phyloP scores from a whole-genome alignment of 1,284 basidiomycete genomes.

The Ustilago curta region DNA sequence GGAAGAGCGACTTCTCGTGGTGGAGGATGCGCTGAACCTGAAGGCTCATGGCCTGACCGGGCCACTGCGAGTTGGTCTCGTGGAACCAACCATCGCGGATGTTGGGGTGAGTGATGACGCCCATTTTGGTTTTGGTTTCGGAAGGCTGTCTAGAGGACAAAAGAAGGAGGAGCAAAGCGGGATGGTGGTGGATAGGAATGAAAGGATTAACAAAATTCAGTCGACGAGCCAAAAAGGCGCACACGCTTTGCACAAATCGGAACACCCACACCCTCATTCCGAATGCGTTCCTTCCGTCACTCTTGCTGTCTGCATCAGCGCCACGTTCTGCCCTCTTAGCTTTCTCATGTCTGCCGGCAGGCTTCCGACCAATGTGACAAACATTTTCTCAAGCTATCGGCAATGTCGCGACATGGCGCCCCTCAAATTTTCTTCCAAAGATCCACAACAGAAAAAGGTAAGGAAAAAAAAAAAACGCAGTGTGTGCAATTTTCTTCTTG shows the following conservation, averaged over 20 bases:
- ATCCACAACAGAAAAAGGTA: slow-evolving; percentile 5
- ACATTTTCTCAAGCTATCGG: background rate
- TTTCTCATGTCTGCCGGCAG: slow-evolving; percentile 1
- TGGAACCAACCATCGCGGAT: slow-evolving; percentile 93
- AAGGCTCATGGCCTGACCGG: slow-evolving; percentile 73
- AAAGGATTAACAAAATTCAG: background rate
- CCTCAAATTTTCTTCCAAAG: slow-evolving; percentile 43
- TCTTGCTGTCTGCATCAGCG: background rate
- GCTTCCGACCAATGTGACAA: background rate
- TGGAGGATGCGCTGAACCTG: slow-evolving; percentile 93
- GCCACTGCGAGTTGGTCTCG: slow-evolving; percentile 95
- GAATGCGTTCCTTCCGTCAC: background rate
- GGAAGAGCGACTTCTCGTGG: slow-evolving; percentile 88
- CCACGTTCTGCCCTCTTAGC: background rate
- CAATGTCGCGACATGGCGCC: slow-evolving; percentile 1
- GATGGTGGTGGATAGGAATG: slow-evolving; percentile 12
- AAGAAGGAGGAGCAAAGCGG: slow-evolving; percentile 3
- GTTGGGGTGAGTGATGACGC: slow-evolving; percentile 69
- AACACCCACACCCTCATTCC: background rate
- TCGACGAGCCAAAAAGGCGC: background rate
- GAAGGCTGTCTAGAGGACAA: slow-evolving; percentile 3
- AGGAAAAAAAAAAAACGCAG: slow-evolving; percentile 10
- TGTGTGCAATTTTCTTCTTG: slow-evolving; percentile 20
- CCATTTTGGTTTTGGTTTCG: slow-evolving; percentile 33
- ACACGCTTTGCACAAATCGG: background rate